Evolutionary conservation across 208 protist genomes (phyloP), one percentile per base, ranked within the genome.

Genomic region (Leishmania martiniquensis): DNA sequence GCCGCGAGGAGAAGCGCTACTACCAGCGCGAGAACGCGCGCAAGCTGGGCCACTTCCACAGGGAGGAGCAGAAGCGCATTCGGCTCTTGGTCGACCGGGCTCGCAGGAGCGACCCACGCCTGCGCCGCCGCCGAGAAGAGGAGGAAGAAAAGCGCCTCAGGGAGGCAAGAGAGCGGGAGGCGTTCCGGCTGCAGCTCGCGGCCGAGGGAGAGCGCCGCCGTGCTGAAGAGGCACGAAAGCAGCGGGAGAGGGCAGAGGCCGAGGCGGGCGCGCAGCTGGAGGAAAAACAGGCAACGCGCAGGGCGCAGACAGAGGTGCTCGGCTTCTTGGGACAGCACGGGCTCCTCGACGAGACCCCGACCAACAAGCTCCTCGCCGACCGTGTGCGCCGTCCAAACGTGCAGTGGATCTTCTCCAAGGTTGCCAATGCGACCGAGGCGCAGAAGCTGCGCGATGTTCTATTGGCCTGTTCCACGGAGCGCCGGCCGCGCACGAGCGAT

Each of bases 21-120:
- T 99, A 99, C 90, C 90, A 97, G 78, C 93, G 96, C n/a, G 92
- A 99, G 79, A 99, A 99, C 76, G 95, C 98, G 54, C 95, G 97
- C 34, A 85, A 97, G 60, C 86, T 98, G 65, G 84, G 74, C 25
- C 91, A 96, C 63, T 82, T 87, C 52, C 91, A 93, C 77, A 92
- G 93, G 60, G 90, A 98, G 57, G 98, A 99, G 88, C 85, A 90
- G 74, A 86, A 95, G 76, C 87, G 98, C 44, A 89, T 99, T 76
- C 85, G 84, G 32, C 89, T 86, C 25, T 80, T 99, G 1, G 93
- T 98, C 4, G 96, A 99, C 45, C 81, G 94, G 25, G 95, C 97
- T 5, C 86, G 94, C 9, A 96, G 93, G 76, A 95, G 89, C 76
- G 98, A 99, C 83, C 98, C 98, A 1, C 92, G 98, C 63, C 87